Evolutionary conservation across 1,284 basidiomycete species (phyloP).

Genomic region (Phellopilus nigrolimitatus): DNA sequence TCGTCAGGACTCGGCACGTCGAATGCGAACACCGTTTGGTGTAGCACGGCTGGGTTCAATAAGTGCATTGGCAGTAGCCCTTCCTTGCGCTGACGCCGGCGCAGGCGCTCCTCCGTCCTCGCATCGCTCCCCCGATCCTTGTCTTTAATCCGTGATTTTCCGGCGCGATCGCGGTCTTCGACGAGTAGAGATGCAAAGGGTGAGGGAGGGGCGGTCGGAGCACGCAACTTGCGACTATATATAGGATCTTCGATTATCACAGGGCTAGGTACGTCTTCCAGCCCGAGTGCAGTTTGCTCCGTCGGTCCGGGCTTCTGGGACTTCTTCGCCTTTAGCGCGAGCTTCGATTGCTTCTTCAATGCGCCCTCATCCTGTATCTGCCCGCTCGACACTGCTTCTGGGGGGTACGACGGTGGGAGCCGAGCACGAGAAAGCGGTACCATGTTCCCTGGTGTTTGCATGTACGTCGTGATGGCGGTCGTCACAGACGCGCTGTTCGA

Average conservation of each 20-base stretch:
- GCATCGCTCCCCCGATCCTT: conserved; percentile 17
- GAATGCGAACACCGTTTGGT: conserved; percentile 52
- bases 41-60: conserved; percentile 14
- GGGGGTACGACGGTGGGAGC: conserved; percentile 25
- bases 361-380: conserved; percentile 10
- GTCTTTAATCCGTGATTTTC: no score
- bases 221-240: conserved; percentile 32
- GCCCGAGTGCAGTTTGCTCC: conserved; percentile 27
- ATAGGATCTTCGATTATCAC: conserved; percentile 8
- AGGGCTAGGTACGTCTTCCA: conserved; percentile 9
- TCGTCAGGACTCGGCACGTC: conserved; percentile 87
- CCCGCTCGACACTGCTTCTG: no score
- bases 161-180: conserved; percentile 40
- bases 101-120: conserved; percentile 21
- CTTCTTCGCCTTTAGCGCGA: conserved; percentile 64
- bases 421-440: conserved; percentile 25
- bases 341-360: conserved; percentile 52
- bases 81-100: conserved; percentile 18
- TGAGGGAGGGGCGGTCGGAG: conserved; percentile 66
- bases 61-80: conserved; percentile 19
- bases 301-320: conserved; percentile 32
- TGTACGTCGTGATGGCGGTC: conserved; percentile 75
- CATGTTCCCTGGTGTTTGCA: conserved; percentile 56
- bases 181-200: conserved; percentile 70
- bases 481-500: conserved; percentile 72